These are phyloP conservation scores for Macrolepiota albuminosa DNA, from an alignment of 768 basidiomycete genomes.

Conservation along the genomic window DNA sequence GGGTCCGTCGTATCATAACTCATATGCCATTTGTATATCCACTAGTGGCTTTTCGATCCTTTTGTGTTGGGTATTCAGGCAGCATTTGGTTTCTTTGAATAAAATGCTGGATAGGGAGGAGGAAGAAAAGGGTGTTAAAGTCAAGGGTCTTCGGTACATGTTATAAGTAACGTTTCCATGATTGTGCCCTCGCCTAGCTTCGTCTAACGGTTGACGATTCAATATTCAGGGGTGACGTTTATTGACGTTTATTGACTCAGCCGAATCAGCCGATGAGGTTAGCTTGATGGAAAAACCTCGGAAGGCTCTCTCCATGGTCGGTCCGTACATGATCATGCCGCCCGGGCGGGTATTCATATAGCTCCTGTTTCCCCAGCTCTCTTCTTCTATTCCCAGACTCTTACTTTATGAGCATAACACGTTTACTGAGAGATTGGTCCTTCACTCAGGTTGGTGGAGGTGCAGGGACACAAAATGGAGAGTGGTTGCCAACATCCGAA, in stretches of 20 bases:
- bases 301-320: slow-evolving; percentile 6
- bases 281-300: slow-evolving; percentile 23
- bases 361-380: slow-evolving; percentile 1
- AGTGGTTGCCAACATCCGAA: slow-evolving; percentile 59
- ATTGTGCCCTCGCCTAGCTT: background rate
- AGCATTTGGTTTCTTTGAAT: slow-evolving; percentile 40
- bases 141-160: slow-evolving; percentile 42
- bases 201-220: background rate
- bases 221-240: no score
- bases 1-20: slow-evolving; percentile 67
- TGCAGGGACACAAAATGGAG: slow-evolving; percentile 50
- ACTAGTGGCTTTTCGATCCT: slow-evolving; percentile 45
- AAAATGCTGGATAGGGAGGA: slow-evolving; percentile 33
- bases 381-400: background rate
- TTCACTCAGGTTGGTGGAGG: slow-evolving; percentile 68
- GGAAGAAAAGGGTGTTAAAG: slow-evolving; percentile 23
- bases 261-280: background rate
- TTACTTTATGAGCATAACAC: slow-evolving; percentile 11
- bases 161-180: slow-evolving; percentile 24
- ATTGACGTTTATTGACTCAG: background rate
- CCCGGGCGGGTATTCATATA: background rate
- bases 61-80: slow-evolving; percentile 46
- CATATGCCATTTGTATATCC: slow-evolving; percentile 70
- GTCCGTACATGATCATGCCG: background rate
- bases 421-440: slow-evolving; percentile 45